Evolutionary conservation across 2,329 filamentous ascomycete species (phyloP).

Genomic region (Lecanicillium sp.): DNA sequence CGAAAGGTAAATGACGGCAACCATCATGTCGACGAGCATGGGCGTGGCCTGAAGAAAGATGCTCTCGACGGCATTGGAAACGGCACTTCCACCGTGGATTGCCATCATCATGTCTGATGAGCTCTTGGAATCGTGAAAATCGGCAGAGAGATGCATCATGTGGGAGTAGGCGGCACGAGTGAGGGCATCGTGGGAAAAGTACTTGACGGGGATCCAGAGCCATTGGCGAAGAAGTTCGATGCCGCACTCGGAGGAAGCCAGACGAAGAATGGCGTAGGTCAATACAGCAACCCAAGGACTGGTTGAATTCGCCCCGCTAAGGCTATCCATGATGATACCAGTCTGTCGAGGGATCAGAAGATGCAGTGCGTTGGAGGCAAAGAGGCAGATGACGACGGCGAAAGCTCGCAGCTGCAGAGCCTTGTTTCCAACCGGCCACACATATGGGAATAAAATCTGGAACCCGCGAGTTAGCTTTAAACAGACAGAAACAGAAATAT

Average conservation of each 20-base stretch:
- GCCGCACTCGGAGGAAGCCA: conserved; percentile 50
- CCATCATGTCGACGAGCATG: conserved; percentile 53
- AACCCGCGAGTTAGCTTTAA: not conserved
- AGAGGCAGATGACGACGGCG: conserved; percentile 60
- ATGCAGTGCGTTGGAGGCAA: conserved; percentile 67
- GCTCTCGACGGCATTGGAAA: conserved; percentile 52
- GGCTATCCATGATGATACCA: conserved; percentile 68
- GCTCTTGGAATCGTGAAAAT: conserved; percentile 56
- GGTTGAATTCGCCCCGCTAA: conserved; percentile 45
- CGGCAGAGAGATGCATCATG: conserved; percentile 54
- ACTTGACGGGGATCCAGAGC: conserved; percentile 54
- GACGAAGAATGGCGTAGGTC: conserved; percentile 44
- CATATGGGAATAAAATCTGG: conserved; percentile 68
- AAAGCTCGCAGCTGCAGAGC: conserved; percentile 61
- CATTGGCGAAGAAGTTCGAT: conserved; percentile 48
- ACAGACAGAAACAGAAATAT: not conserved
- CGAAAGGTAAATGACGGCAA: conserved; percentile 56
- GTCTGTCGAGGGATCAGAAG: conserved; percentile 76
- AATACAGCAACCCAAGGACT: conserved; percentile 48
- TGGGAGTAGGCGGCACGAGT: conserved; percentile 52
- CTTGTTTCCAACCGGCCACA: conserved; percentile 67
- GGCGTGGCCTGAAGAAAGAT: conserved; percentile 53
- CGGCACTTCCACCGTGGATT: conserved; percentile 46
- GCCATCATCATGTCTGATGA: conserved; percentile 53
- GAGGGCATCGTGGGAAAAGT: conserved; percentile 49